Conservation (phyloP, 768 basidiomycete genomes). For the Sarcomyxa edulis region DNA sequence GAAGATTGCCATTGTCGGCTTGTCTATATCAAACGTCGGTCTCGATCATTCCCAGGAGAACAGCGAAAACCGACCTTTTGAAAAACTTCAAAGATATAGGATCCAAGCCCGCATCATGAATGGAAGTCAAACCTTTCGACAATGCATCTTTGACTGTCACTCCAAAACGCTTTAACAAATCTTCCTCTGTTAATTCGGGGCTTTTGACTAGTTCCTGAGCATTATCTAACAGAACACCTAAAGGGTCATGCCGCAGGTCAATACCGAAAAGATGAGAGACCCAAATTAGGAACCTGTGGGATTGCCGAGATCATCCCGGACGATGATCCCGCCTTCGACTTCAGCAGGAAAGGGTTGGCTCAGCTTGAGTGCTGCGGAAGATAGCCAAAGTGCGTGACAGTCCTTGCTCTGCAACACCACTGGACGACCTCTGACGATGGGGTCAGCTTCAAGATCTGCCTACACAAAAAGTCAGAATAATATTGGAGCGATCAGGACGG, state of each 20-base stretch:
- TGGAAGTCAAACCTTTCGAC: constrained; percentile 67
- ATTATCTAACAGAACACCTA: constrained; percentile 80
- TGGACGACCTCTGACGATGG: constrained; percentile 59
- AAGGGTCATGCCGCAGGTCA: no score
- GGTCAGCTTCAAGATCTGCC: constrained; percentile 71
- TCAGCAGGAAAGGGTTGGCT: constrained; percentile 60
- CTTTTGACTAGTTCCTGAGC: constrained; percentile 71
- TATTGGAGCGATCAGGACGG: neutral
- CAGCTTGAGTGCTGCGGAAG: constrained; percentile 47
- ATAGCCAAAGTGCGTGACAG: constrained; percentile 87
- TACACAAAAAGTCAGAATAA: constrained; percentile 20
- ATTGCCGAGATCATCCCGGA: constrained; percentile 57
- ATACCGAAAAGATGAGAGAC: no score
- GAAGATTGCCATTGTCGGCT: constrained; percentile 53
- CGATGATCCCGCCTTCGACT: constrained; percentile 78
- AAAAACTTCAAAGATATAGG: constrained; percentile 73
- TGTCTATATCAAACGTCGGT: constrained; percentile 38
- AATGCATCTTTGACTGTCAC: constrained; percentile 65
- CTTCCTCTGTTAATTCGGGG: constrained; percentile 58
- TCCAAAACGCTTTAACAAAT: constrained; percentile 56
- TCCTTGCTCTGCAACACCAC: constrained; percentile 84
- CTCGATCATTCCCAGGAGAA: constrained; percentile 1
- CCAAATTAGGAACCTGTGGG: constrained; percentile 56
- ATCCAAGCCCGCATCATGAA: constrained; percentile 81
- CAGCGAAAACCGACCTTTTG: constrained; percentile 40